Evolutionary conservation across 176 grass and related monocot species (phyloP).

Genomic region (Puccinellia tenuiflora): DNA sequence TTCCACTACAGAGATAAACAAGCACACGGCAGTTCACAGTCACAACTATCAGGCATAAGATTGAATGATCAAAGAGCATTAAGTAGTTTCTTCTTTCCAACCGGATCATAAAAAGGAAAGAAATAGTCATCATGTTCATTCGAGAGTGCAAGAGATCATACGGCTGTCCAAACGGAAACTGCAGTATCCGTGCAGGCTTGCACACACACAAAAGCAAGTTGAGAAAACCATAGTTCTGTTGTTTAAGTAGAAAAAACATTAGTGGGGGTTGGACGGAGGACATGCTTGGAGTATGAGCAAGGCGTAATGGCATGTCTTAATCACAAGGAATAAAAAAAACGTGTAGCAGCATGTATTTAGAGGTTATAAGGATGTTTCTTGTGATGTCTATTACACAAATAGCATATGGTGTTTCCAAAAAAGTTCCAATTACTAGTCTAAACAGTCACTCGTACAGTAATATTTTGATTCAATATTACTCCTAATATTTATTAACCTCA

Average conservation of each 20-base stretch:
- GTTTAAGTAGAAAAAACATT: not conserved
- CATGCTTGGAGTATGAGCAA: conserved; percentile 36
- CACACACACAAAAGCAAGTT: not conserved
- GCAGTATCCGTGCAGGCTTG: not conserved
- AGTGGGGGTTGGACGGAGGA: conserved; percentile 55
- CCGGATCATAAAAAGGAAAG: not conserved
- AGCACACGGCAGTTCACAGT: not conserved
- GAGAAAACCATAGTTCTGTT: not conserved
- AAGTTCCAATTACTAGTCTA: not conserved
- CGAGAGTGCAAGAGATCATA: conserved; percentile 34
- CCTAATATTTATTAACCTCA: not conserved
- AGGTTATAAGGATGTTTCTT: not conserved
- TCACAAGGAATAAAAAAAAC: not conserved
- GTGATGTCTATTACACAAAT: not conserved
- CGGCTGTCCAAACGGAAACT: conserved; percentile 52
- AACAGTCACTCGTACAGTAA: not conserved
- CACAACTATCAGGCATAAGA: not conserved
- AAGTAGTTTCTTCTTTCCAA: not conserved
- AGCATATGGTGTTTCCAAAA: not conserved
- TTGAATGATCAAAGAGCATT: not conserved
- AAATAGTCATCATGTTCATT: not conserved
- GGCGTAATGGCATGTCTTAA: conserved; percentile 30
- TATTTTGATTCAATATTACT: too few relatives aligned
- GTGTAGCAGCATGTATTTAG: not conserved
- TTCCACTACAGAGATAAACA: not conserved